These are phyloP conservation scores for Phytophthora boehmeriae DNA, from an alignment of 352 stramenopile genomes.

Conservation along the genomic window DNA sequence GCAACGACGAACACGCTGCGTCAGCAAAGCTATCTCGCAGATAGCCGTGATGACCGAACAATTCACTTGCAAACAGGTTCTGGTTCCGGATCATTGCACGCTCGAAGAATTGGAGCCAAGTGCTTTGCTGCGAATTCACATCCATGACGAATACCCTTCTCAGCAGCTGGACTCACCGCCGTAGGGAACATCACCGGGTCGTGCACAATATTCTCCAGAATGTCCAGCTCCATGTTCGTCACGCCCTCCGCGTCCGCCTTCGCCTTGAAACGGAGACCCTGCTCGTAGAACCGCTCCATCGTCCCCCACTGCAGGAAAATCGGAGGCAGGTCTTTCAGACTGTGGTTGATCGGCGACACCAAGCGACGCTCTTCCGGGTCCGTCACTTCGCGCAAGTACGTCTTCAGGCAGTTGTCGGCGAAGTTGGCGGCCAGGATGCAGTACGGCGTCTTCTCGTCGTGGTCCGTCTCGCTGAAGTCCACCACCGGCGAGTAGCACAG, in stretches of 20 bases:
- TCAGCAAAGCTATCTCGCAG: too few relatives aligned
- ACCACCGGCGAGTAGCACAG: slow-evolving; percentile 25
- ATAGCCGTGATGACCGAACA: too few relatives aligned
- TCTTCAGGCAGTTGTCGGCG: slow-evolving; percentile 2
- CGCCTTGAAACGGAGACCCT: slow-evolving; percentile 17
- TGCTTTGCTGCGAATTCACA: slow-evolving; percentile 23
- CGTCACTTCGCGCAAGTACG: slow-evolving; percentile 12
- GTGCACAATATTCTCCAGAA: slow-evolving; percentile 19
- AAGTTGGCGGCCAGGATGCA: slow-evolving; percentile 11
- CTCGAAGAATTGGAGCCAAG: slow-evolving; percentile 5
- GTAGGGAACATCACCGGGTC: slow-evolving; percentile 24
- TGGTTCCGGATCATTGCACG: not conserved
- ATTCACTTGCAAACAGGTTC: not conserved
- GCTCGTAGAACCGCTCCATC: slow-evolving; percentile 9
- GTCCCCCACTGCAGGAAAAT: slow-evolving; percentile 17
- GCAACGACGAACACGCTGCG: too few relatives aligned
- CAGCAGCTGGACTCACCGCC: slow-evolving; percentile 2
- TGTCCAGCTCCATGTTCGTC: slow-evolving; percentile 21
- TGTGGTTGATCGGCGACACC: slow-evolving; percentile 21
- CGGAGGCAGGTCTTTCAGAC: slow-evolving; percentile 8
- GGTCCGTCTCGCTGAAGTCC: slow-evolving; percentile 12
- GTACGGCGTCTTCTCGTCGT: slow-evolving; percentile 16
- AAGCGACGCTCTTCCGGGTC: slow-evolving; percentile 13
- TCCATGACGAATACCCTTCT: slow-evolving; percentile 9
- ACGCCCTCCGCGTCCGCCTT: slow-evolving; percentile 17